phyloP scores from a whole-genome alignment of 1,284 basidiomycete species.

The Puccinia brachypodii region DNA sequence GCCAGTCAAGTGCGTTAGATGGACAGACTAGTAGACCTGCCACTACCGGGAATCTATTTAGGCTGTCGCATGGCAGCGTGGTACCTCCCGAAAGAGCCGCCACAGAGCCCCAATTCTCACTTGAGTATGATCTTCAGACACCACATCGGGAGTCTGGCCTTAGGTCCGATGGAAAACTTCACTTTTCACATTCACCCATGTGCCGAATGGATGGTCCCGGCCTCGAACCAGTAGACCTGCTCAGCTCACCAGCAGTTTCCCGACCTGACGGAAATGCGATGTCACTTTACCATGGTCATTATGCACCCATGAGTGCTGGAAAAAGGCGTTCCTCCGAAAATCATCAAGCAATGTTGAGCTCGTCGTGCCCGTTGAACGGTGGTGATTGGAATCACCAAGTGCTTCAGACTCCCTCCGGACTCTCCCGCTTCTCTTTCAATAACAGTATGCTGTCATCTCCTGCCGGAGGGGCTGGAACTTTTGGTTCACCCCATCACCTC shows the following conservation, averaged over 20 bases:
- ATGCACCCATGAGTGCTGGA: slow-evolving; percentile 27
- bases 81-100: slow-evolving; percentile 8
- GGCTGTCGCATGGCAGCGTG: neutral
- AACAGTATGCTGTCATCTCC: slow-evolving; percentile 6
- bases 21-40: slow-evolving; percentile 4
- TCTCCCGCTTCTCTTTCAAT: slow-evolving; percentile 26
- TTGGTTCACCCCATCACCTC: slow-evolving; percentile 32
- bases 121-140: slow-evolving; percentile 1
- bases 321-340: neutral
- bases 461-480: slow-evolving; percentile 2
- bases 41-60: slow-evolving; percentile 5
- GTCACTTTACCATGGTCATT: slow-evolving; percentile 21
- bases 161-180: slow-evolving; percentile 4
- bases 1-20: neutral
- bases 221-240: slow-evolving; percentile 27
- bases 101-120: slow-evolving; percentile 15
- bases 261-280: neutral
- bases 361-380: neutral
- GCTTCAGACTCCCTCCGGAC: slow-evolving; percentile 23
- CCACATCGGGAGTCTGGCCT: slow-evolving; percentile 17
- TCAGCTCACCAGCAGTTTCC: slow-evolving; percentile 23
- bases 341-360: neutral
- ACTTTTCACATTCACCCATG: slow-evolving; percentile 19
- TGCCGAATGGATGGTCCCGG: slow-evolving; percentile 19
- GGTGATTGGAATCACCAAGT: slow-evolving; percentile 22